These are phyloP conservation scores for Aegilops bicornis DNA, from an alignment of 176 grass and related monocot genomes.

Conservation along the genomic window DNA sequence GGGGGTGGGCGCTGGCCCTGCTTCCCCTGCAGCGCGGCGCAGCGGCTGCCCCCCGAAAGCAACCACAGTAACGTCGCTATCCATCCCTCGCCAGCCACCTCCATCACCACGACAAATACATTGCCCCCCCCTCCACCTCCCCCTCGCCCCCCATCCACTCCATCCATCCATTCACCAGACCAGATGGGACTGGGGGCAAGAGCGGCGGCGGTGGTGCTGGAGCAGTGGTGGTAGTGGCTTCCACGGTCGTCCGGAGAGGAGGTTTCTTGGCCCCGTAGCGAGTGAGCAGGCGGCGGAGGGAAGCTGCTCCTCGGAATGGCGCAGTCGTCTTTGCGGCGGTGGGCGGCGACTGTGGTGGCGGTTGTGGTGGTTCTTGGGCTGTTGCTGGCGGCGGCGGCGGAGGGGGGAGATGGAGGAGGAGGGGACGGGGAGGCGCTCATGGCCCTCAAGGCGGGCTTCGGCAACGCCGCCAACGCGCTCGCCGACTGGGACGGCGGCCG, in stretches of 20 bases:
- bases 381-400: not conserved
- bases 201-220: not conserved
- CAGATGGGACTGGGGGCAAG: not conserved
- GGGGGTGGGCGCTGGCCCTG: not conserved
- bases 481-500: constrained; percentile 65
- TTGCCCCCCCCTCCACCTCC: not conserved
- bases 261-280: not conserved
- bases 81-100: constrained; percentile 45
- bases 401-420: not conserved
- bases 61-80: constrained; percentile 94
- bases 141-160: too few relatives aligned
- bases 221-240: not conserved
- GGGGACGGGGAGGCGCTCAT: constrained; percentile 56
- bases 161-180: not conserved
- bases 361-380: not conserved
- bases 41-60: constrained; percentile 55
- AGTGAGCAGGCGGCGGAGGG: not conserved
- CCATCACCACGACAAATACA: constrained; percentile 34
- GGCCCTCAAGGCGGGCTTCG: constrained; percentile 74
- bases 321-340: not conserved
- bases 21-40: constrained; percentile 15
- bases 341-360: not conserved
- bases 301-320: not conserved
- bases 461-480: constrained; percentile 71
- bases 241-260: not conserved